Evolutionary conservation across 2,329 filamentous ascomycete genomes (phyloP).

Genomic region (Xylariales sp.): DNA sequence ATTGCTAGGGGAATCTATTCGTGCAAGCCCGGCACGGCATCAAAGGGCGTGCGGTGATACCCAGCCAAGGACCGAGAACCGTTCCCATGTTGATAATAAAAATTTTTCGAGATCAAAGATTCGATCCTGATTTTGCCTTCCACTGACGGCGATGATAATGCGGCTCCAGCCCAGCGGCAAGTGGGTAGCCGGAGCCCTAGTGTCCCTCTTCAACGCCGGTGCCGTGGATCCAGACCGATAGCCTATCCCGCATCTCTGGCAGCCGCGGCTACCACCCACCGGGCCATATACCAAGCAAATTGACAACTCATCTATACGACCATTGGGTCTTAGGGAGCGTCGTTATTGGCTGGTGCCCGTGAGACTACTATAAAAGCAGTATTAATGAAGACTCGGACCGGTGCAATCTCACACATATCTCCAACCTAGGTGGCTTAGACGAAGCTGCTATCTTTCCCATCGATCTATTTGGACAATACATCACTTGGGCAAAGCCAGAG

Average conservation of each 20-base stretch:
- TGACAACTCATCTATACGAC: constrained; percentile 16
- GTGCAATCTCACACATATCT: not conserved
- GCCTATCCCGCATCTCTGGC: constrained; percentile 31
- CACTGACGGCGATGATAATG: constrained; percentile 11
- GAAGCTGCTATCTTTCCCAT: not conserved
- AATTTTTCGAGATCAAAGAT: constrained; percentile 15
- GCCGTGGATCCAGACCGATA: constrained; percentile 35
- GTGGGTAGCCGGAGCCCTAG: constrained; percentile 25
- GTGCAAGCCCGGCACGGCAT: not conserved
- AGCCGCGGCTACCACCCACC: not conserved
- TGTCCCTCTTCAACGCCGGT: constrained; percentile 20
- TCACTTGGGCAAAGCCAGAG: not conserved
- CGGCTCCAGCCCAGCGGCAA: constrained; percentile 33
- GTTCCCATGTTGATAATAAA: constrained; percentile 11
- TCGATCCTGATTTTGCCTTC: constrained; percentile 21
- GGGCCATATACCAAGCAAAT: constrained; percentile 10
- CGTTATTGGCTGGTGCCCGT: constrained; percentile 6
- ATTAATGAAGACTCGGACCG: constrained; percentile 1
- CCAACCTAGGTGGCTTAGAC: not conserved
- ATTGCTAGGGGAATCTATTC: constrained; percentile 9
- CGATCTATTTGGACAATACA: not conserved
- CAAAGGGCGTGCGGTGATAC: not conserved
- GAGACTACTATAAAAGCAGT: constrained; percentile 7
- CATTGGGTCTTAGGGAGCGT: constrained; percentile 3
- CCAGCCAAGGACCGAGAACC: constrained; percentile 34